Base-by-base conservation (phyloP, 805 yeast species). In the Metschnikowia cubensis region DNA sequence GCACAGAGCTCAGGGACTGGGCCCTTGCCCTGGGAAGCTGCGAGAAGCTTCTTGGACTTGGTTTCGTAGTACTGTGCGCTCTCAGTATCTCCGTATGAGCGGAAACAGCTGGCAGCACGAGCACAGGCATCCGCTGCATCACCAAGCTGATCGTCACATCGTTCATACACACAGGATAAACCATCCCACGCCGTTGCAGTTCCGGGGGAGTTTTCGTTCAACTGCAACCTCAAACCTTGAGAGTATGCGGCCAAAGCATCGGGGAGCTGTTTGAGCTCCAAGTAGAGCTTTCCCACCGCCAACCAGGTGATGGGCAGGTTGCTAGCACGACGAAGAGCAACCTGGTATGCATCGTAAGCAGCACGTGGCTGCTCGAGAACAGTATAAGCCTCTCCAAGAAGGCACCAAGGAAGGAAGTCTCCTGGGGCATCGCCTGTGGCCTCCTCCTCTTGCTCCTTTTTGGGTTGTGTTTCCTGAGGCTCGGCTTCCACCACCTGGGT, bases 211-310 rank as follows among this genome's bases (percentile, higher is more conserved):
- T 71, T 71, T 42, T 76, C 81, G 44, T 77, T 80, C 38, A 70
- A 67, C 54, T 76, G 77, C 10, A 81, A 61, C 42, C 82, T 69
- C 17, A 83, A 74, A 2, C 86, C 87, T 60, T 83, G 86, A 0
- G 86, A 78, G 59, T 81, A 84, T 2, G 88, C 87, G 5, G 84
- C 82, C 45, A 84, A 67, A 0, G 89, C 83, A 59, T 84, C 89
- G 3, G 82, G 78, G 21, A 84, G 62, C 62, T 84, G 89, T 42
- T 79, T 79, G 55, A 82, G 67, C 53, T 75, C 75, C 49, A 84
- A 63, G 58, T 83, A 83, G 44, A 84, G 67, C 11, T 80, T 74
- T 3, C 87, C 90, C 29, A 83, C 81, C 0, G 84, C 81, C 33
- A 84, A 65, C 90, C 89, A 84, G 2, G 85, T 78, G 45, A 81